Evolutionary conservation across 2,329 filamentous ascomycete species (phyloP).

Genomic region (Colletotrichum cordylinicola): DNA sequence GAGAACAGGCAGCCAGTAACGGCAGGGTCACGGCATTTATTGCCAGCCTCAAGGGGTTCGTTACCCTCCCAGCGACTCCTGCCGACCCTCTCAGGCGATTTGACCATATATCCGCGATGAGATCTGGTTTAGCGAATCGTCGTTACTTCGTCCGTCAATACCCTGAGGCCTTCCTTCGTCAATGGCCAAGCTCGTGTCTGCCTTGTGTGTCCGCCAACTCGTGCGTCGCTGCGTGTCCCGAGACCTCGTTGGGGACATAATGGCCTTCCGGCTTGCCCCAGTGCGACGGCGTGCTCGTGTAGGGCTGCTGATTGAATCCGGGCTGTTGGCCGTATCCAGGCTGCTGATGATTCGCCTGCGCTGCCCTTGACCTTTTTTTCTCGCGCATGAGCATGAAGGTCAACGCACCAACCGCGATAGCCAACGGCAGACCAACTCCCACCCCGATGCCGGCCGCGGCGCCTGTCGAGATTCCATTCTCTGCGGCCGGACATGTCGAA

Average conservation of each 20-base stretch:
- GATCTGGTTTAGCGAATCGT: background rate
- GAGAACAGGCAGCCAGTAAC: background rate
- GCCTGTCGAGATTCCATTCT: constrained; percentile 1
- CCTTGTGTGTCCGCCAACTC: background rate
- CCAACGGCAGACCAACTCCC: constrained; percentile 9
- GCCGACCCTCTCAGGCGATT: background rate
- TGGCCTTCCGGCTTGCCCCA: background rate
- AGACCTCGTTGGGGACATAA: background rate
- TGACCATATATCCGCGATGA: background rate
- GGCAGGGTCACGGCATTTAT: accelerated
- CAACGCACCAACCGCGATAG: background rate
- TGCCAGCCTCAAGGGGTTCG: background rate
- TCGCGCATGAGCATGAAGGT: constrained; percentile 14
- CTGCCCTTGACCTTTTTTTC: constrained; percentile 4
- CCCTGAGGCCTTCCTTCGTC: background rate
- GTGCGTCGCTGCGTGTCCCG: background rate
- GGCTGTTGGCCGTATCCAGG: background rate
- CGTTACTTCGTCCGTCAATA: background rate
- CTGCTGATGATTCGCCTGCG: background rate
- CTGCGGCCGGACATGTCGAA: background rate
- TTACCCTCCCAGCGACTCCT: background rate
- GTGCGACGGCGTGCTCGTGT: background rate
- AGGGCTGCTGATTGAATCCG: background rate
- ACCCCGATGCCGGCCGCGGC: constrained; percentile 11
- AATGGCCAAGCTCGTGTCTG: constrained; percentile 6